A percentile compares a stretch with the other conserved stretches of the same genome.
phyloP scores from a whole-genome alignment of 2,329 filamentous ascomycete genomes.

The Mollisiaceae sp. region DNA sequence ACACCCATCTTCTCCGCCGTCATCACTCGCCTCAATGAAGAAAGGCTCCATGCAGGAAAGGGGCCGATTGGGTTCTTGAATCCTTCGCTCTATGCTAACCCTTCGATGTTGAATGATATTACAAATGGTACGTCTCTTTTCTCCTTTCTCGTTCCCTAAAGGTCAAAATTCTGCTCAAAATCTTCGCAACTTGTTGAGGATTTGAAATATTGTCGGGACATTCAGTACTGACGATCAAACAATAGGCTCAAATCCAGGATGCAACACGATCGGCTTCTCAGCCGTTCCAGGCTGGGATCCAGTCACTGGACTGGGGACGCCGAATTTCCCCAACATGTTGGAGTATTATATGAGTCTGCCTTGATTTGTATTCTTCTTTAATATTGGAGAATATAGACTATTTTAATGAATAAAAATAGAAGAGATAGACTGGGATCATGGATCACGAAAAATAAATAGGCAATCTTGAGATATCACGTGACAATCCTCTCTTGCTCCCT shows the following conservation, averaged over 20 bases:
- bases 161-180: too few relatives aligned
- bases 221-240: neutral
- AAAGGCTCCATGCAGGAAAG: slow-evolving; percentile 51
- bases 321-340: slow-evolving; percentile 34
- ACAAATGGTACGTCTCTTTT: slow-evolving; percentile 25
- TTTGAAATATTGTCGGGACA: too few relatives aligned
- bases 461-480: too few relatives aligned
- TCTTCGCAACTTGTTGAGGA: too few relatives aligned
- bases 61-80: slow-evolving; percentile 57
- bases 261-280: slow-evolving; percentile 5
- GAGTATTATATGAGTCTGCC: slow-evolving; percentile 29
- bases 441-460: too few relatives aligned
- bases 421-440: too few relatives aligned
- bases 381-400: neutral
- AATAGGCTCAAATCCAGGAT: slow-evolving; percentile 6
- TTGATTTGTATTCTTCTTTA: slow-evolving; percentile 2
- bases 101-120: slow-evolving; percentile 42
- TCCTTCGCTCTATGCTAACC: slow-evolving; percentile 54
- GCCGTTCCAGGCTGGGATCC: slow-evolving; percentile 28
- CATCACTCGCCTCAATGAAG: slow-evolving; percentile 57
- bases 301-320: slow-evolving; percentile 31
- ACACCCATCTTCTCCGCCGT: slow-evolving; percentile 54
- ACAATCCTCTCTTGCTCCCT: too few relatives aligned
- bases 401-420: too few relatives aligned
- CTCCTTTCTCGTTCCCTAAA: neutral